Evolutionary conservation across 2,329 filamentous ascomycete species (phyloP).

Genomic region (Epichloe sibirici): DNA sequence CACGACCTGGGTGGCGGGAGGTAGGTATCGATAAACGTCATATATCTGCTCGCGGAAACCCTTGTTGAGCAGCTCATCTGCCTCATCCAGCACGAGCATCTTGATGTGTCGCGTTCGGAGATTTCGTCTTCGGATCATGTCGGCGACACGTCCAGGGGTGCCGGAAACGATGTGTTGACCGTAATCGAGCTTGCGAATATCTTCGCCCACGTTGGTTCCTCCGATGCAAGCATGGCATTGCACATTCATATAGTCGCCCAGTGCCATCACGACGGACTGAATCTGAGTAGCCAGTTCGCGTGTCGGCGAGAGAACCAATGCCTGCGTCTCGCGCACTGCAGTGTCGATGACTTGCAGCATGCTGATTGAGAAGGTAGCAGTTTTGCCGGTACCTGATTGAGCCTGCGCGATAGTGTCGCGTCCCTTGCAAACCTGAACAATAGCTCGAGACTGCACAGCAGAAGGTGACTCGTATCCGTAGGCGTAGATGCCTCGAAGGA

Average conservation of each 20-base stretch:
- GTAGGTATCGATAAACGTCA: constrained; percentile 94
- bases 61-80: constrained; percentile 64
- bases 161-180: constrained; percentile 96
- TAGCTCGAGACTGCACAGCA: constrained; percentile 92
- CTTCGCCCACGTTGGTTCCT: constrained; percentile 93
- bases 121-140: constrained; percentile 48
- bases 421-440: constrained; percentile 98
- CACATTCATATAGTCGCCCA: constrained; percentile 99
- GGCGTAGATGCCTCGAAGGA: constrained; percentile 92
- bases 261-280: constrained; percentile 95
- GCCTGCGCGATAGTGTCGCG: constrained; percentile 98
- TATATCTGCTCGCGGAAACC: constrained; percentile 98
- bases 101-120: constrained; percentile 50
- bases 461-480: constrained; percentile 98
- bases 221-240: constrained; percentile 98
- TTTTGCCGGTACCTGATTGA: constrained; percentile 94
- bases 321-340: constrained; percentile 83
- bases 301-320: constrained; percentile 87
- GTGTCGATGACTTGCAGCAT: constrained; percentile 95
- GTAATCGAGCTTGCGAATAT: constrained; percentile 94
- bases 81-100: constrained; percentile 51
- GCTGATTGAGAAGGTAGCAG: constrained; percentile 90
- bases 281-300: constrained; percentile 97
- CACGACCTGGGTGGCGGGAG: constrained; percentile 94
- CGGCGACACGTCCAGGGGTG: constrained; percentile 81